A percentile compares a stretch with the other conserved stretches of the same genome.
These are phyloP conservation scores for Hansenula anomala DNA, from an alignment of 1,139 yeast genomes.

Conservation along the genomic window DNA sequence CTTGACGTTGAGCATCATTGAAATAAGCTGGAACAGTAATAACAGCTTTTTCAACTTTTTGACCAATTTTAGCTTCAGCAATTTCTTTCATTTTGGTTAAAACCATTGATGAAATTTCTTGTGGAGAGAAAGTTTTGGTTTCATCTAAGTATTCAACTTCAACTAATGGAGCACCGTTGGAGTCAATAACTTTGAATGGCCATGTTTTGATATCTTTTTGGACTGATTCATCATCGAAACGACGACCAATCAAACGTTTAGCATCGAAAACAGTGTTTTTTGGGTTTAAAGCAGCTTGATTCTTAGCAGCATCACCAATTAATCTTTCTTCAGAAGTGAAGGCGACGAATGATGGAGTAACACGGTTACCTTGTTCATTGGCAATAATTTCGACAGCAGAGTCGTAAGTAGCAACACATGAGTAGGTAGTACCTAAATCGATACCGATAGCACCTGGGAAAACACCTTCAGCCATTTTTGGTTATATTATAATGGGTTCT, in stretches of 20 bases:
- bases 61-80: slow-evolving; percentile 94
- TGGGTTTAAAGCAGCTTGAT: slow-evolving; percentile 98
- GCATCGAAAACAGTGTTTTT: slow-evolving; percentile 95
- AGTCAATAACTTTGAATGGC: slow-evolving; percentile 93
- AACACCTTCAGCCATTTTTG: slow-evolving; percentile 94
- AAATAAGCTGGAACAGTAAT: slow-evolving; percentile 96
- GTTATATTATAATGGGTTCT: slow-evolving; percentile 19
- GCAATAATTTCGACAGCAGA: slow-evolving; percentile 94
- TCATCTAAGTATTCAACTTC: slow-evolving; percentile 93
- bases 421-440: slow-evolving; percentile 97
- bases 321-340: slow-evolving; percentile 93
- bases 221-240: slow-evolving; percentile 83
- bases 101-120: slow-evolving; percentile 95
- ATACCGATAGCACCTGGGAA: slow-evolving; percentile 99
- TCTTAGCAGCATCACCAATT: slow-evolving; percentile 98
- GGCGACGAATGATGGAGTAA: slow-evolving; percentile 97
- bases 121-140: slow-evolving; percentile 90
- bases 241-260: slow-evolving; percentile 97
- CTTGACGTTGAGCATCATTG: slow-evolving; percentile 97
- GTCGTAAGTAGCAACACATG: slow-evolving; percentile 94
- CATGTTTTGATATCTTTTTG: slow-evolving; percentile 95
- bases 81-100: slow-evolving; percentile 97
- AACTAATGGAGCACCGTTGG: slow-evolving; percentile 82
- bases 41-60: slow-evolving; percentile 91
- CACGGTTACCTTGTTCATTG: slow-evolving; percentile 99